Conservation (phyloP, 257 asterid species). For the Solanum bulbocastanum region DNA sequence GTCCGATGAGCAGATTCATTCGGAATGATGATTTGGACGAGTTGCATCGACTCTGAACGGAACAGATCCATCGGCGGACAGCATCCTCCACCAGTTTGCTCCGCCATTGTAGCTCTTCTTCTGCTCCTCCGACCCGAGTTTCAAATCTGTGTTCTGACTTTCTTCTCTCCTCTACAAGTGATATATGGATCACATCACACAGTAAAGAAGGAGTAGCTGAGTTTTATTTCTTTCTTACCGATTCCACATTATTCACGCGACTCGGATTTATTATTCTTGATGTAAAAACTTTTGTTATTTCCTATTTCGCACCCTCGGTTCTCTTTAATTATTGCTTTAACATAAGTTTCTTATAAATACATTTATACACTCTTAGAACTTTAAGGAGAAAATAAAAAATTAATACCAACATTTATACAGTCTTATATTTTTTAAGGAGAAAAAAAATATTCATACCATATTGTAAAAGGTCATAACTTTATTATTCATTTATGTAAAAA, state of each 20-base stretch:
- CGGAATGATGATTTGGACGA: constrained; percentile 87
- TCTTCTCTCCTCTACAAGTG: not conserved
- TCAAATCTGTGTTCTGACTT: constrained; percentile 1
- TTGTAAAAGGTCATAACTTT: not conserved
- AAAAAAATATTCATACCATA: not conserved
- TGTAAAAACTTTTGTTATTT: not conserved
- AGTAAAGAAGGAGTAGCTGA: not conserved
- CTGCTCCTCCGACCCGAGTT: constrained; percentile 4
- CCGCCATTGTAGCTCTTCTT: constrained; percentile 45
- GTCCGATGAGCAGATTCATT: constrained; percentile 83
- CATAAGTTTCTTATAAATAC: not conserved
- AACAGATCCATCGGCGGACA: constrained; percentile 97
- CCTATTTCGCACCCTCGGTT: not conserved
- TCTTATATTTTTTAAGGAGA: too few relatives aligned
- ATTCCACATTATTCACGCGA: constrained; percentile 19
- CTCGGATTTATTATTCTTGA: not conserved
- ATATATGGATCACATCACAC: not conserved
- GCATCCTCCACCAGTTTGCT: constrained; percentile 56
- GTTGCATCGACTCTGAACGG: constrained; percentile 95
- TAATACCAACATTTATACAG: too few relatives aligned
- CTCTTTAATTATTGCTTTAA: not conserved
- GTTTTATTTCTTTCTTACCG: not conserved
- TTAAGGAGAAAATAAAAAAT: not conserved
- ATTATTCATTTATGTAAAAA: not conserved
- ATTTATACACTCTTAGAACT: not conserved